Percentiles rank a stretch among this genome's conserved stretches.
Conservation (phyloP, 2,329 filamentous ascomycete genomes). For the Pseudogymnoascus destructans region DNA sequence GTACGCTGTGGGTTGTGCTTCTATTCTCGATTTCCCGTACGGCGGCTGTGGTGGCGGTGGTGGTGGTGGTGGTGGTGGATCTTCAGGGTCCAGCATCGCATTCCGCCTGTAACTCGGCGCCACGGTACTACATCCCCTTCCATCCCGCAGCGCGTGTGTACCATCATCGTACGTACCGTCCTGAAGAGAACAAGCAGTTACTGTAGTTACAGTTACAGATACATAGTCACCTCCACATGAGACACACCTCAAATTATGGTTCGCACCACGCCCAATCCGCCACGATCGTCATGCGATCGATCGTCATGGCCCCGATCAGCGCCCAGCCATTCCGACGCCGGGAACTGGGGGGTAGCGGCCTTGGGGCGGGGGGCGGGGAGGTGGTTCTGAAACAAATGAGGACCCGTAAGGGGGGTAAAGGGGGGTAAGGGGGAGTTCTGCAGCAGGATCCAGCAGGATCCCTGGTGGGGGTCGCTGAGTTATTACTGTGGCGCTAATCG, state of each 20-base stretch:
- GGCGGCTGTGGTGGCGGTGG: background rate
- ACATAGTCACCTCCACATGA: background rate
- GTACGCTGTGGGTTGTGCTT: background rate
- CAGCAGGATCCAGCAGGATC: background rate
- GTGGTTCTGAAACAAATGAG: background rate
- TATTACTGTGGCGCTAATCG: background rate
- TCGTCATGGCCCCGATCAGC: background rate
- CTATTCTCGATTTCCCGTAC: background rate
- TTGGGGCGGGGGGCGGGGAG: background rate
- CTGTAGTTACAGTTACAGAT: no score
- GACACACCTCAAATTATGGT: background rate
- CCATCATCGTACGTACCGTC: no score
- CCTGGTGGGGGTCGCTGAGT: background rate
- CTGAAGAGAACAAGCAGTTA: no score
- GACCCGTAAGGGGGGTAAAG: background rate
- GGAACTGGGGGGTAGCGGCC: background rate
- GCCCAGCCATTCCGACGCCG: background rate
- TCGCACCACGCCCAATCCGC: background rate
- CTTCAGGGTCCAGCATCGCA: background rate
- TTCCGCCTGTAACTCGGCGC: background rate
- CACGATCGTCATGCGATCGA: background rate
- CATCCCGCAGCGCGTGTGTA: background rate
- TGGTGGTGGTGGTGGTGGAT: background rate
- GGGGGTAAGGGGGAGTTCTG: background rate
- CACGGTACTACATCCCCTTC: background rate